Percentiles rank a stretch among this genome's conserved stretches.
Conservation (phyloP, 768 basidiomycete species). For the Termitomyces eurrhizus region DNA sequence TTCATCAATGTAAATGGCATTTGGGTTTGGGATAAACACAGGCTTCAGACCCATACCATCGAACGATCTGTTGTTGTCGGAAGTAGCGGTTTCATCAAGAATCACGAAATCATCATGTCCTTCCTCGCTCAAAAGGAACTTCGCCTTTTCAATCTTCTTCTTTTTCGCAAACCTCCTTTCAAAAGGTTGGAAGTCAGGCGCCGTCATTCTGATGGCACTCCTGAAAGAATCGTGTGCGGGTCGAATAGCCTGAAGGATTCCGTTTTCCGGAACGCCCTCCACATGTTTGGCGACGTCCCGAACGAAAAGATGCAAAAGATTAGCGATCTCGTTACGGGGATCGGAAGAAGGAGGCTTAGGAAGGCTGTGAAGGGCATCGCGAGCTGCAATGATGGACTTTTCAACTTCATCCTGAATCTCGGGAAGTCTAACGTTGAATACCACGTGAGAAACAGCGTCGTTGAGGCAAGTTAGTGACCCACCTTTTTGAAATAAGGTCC, state of each 20-base stretch:
- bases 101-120: constrained; percentile 11
- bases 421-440: constrained; percentile 45
- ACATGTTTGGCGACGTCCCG: constrained; percentile 40
- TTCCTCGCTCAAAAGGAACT: constrained; percentile 41
- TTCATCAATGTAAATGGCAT: constrained; percentile 48
- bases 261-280: constrained; percentile 50
- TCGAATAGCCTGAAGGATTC: constrained; percentile 54
- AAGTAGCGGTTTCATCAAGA: background rate
- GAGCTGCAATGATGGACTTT: constrained; percentile 35
- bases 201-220: constrained; percentile 42
- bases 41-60: background rate
- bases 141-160: constrained; percentile 15
- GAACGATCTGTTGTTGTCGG: background rate
- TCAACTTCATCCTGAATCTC: constrained; percentile 58
- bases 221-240: constrained; percentile 46
- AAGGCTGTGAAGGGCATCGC: constrained; percentile 19
- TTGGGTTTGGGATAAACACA: background rate
- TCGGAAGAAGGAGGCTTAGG: constrained; percentile 55
- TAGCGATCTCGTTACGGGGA: constrained; percentile 53
- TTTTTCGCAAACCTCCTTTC: constrained; percentile 15
- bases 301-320: constrained; percentile 42
- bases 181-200: constrained; percentile 58
- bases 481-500: constrained; percentile 61
- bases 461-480: constrained; percentile 7
- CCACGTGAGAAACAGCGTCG: background rate